Conservation (phyloP, 179 eudicot species). For the Silene noctiflora region DNA sequence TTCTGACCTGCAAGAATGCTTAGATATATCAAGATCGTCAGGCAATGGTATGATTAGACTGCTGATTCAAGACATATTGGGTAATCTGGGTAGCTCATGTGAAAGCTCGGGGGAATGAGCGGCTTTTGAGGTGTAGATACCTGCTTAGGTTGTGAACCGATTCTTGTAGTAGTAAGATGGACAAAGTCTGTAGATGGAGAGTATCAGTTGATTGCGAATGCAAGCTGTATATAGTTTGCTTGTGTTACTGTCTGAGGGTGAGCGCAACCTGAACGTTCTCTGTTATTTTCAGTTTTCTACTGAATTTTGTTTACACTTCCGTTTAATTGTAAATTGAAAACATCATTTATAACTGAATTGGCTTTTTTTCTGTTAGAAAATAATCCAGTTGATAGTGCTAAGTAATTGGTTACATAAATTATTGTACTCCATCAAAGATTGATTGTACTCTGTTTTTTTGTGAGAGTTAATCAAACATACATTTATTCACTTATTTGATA, state of each 20-base stretch:
- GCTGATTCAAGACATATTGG: slow-evolving; percentile 57
- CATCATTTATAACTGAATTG: too few species aligned
- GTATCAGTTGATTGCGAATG: slow-evolving; percentile 23
- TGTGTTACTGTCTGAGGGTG: slow-evolving; percentile 18
- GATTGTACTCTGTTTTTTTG: too few species aligned
- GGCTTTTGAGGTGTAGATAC: slow-evolving; percentile 27
- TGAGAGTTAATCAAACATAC: too few species aligned
- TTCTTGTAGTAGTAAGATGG: slow-evolving; percentile 26
- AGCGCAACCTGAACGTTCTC: slow-evolving; percentile 16
- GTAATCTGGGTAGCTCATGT: slow-evolving; percentile 71
- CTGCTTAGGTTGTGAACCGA: slow-evolving; percentile 30
- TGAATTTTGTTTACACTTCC: slow-evolving; percentile 31
- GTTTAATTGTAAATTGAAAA: slow-evolving; percentile 30
- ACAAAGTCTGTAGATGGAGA: slow-evolving; percentile 21
- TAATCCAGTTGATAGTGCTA: too few species aligned
- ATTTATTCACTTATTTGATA: too few species aligned
- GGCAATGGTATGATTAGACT: slow-evolving; percentile 65
- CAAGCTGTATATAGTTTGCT: slow-evolving; percentile 39
- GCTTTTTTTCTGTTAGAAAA: too few species aligned
- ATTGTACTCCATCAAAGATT: too few species aligned
- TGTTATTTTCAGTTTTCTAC: slow-evolving; percentile 20
- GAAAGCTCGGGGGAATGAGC: slow-evolving; percentile 65
- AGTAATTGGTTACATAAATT: too few species aligned
- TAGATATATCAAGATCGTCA: slow-evolving; percentile 56
- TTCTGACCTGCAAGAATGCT: slow-evolving; percentile 74